These are phyloP conservation scores for Alopecurus myosuroides DNA, from an alignment of 176 grass and related monocot genomes.

Conservation along the genomic window DNA sequence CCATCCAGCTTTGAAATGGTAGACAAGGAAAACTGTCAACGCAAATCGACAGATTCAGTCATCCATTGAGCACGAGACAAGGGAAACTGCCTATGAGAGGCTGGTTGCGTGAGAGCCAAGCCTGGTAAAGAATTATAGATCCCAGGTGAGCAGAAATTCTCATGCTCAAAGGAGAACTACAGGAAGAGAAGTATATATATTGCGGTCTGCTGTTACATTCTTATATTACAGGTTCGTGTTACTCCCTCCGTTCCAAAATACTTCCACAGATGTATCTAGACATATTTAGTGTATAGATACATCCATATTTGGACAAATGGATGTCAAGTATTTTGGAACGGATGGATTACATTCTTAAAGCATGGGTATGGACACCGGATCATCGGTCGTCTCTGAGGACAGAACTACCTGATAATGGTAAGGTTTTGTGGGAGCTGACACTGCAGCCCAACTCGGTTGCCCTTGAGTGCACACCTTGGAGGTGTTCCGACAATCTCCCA, in stretches of 20 bases:
- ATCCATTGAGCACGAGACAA: neutral
- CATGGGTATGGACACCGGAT: neutral
- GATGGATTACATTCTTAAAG: neutral
- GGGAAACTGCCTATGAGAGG: neutral
- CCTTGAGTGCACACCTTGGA: neutral
- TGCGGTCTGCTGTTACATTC: neutral
- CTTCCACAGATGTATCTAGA: too few relatives aligned
- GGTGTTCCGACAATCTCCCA: neutral
- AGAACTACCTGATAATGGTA: neutral
- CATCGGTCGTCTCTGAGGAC: neutral
- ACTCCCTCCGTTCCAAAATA: too few relatives aligned
- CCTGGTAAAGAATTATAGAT: neutral
- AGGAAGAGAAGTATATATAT: neutral
- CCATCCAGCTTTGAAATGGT: neutral
- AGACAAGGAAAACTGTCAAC: neutral
- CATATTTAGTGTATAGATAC: too few relatives aligned
- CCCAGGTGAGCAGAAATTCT: neutral
- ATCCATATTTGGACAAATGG: too few relatives aligned
- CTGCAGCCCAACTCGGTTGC: neutral
- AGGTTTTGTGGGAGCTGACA: neutral
- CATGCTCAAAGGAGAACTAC: neutral
- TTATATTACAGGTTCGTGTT: neutral
- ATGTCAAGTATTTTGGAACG: too few relatives aligned
- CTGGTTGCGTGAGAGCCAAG: neutral
- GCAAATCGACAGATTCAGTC: neutral